Percentiles rank a stretch among this genome's conserved stretches.
phyloP scores from a whole-genome alignment of 2,329 filamentous ascomycete genomes.

The Pseudocercospora cruenta region DNA sequence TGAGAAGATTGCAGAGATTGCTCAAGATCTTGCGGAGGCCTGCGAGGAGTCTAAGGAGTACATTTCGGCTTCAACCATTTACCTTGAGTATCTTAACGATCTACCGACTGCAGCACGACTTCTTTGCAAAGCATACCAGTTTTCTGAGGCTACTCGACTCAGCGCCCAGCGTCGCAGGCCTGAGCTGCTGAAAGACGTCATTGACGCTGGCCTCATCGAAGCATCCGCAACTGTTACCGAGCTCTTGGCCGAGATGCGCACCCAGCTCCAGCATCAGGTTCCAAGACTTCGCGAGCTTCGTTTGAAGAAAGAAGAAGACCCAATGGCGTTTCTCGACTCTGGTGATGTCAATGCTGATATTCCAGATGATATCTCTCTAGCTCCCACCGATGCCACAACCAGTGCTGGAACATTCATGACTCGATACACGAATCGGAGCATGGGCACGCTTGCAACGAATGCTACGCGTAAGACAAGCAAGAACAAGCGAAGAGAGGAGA shows the following conservation, averaged over 20 bases:
- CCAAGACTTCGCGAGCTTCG: constrained; percentile 84
- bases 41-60: constrained; percentile 86
- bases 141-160: constrained; percentile 84
- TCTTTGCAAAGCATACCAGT: constrained; percentile 84
- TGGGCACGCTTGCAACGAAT: constrained; percentile 71
- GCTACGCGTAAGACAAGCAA: constrained; percentile 81
- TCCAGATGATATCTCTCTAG: constrained; percentile 90
- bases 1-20: constrained; percentile 67
- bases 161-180: constrained; percentile 63
- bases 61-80: constrained; percentile 74
- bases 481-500: constrained; percentile 86
- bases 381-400: constrained; percentile 81
- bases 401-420: constrained; percentile 81
- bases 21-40: constrained; percentile 74
- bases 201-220: constrained; percentile 81
- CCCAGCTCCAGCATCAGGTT: constrained; percentile 80
- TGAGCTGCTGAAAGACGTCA: constrained; percentile 66
- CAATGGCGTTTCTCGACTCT: constrained; percentile 84
- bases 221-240: constrained; percentile 82
- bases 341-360: constrained; percentile 65
- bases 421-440: constrained; percentile 74
- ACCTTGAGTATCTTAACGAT: constrained; percentile 78
- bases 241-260: constrained; percentile 88
- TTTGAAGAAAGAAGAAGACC: constrained; percentile 78
- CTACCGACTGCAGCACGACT: constrained; percentile 71